Evolutionary conservation across 371 early-diverging fungal species (phyloP), one percentile per base, ranked within the genome.

Genomic region (Rhizopus microsporus): DNA sequence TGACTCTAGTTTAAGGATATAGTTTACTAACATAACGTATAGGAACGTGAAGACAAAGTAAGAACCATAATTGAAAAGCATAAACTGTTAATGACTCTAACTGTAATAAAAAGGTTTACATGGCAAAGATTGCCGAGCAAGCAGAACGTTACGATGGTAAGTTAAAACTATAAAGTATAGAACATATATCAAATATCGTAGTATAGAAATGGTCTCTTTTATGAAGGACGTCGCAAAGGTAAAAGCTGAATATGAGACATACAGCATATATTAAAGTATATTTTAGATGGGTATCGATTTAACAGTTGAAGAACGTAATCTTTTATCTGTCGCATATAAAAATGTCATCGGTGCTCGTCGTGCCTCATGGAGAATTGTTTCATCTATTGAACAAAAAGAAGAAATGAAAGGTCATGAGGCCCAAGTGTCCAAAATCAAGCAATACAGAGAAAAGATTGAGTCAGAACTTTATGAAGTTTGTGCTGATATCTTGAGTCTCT

Each of bases 251-350:
- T 13, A 43, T 16, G 4, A 38, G 5, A 30, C 10, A 51, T 12
- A 32, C 2, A n/a, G 7, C 1, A 17, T 57, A 44, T 35, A 5
- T 5, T 29, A 16, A n/a, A 15, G 7, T 42, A 48, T 23, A 7
- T 31, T 51, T 50, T 32, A 77, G 78, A 60, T 77, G 65, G 68
- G 70, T 55, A 69, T 64, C 39, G 94, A 92, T 71, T 84, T 99
- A 57, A 86, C 91, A 39, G 93, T 97, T 54, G 96, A 97, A 83
- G 98, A 97, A 78, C 94, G 99, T 65, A 99, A 99, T 84, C 86
- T 97, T 51, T 88, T 99, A 45, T 97, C 97, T n/a, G 97, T 99
- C 58, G 99, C 99, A 53, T 99, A 96, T 88, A 99, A 99, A 87
- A 99, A 99, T 82, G 95, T 99, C 51, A 99, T 98, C 69, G 98